These are phyloP conservation scores for Microdochium bolleyi DNA, from an alignment of 2,329 filamentous ascomycete genomes.

Conservation along the genomic window DNA sequence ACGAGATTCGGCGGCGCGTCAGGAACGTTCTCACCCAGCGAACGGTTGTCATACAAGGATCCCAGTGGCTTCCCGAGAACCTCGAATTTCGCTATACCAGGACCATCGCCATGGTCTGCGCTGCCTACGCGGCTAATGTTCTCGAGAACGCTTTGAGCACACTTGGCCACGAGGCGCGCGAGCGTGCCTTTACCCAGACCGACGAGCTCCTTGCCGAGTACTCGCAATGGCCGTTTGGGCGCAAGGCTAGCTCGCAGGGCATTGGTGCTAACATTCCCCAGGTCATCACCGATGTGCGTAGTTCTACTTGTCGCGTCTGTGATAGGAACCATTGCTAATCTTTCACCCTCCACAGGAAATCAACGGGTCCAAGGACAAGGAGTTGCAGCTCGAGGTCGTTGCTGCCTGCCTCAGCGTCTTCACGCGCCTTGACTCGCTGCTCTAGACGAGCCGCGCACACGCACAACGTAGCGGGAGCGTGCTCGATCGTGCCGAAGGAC, in stretches of 20 bases:
- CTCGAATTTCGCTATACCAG: constrained; percentile 90
- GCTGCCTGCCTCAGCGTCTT: constrained; percentile 96
- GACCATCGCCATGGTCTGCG: constrained; percentile 94
- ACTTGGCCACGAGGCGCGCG: constrained; percentile 86
- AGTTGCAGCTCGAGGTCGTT: constrained; percentile 93
- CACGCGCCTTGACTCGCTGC: constrained; percentile 89
- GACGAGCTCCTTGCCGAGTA: constrained; percentile 94
- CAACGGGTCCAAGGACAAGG: constrained; percentile 80
- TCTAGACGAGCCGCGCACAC: constrained; percentile 41
- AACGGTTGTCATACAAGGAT: constrained; percentile 80
- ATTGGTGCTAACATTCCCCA: constrained; percentile 90
- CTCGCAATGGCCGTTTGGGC: constrained; percentile 94
- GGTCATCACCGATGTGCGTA: constrained; percentile 68
- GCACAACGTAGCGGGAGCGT: background rate
- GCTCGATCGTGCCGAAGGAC: background rate
- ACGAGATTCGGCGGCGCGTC: constrained; percentile 89
- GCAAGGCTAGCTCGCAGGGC: constrained; percentile 69
- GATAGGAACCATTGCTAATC: constrained; percentile 4
- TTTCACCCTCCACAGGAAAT: constrained; percentile 50
- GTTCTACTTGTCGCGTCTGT: constrained; percentile 8
- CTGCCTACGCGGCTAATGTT: constrained; percentile 95
- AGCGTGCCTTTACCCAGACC: constrained; percentile 92
- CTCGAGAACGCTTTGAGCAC: constrained; percentile 95
- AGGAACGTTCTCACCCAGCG: constrained; percentile 88
- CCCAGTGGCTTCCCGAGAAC: constrained; percentile 86